phyloP scores from a whole-genome alignment of 169 alveolate genomes.

The Cryptosporidium sp. region DNA sequence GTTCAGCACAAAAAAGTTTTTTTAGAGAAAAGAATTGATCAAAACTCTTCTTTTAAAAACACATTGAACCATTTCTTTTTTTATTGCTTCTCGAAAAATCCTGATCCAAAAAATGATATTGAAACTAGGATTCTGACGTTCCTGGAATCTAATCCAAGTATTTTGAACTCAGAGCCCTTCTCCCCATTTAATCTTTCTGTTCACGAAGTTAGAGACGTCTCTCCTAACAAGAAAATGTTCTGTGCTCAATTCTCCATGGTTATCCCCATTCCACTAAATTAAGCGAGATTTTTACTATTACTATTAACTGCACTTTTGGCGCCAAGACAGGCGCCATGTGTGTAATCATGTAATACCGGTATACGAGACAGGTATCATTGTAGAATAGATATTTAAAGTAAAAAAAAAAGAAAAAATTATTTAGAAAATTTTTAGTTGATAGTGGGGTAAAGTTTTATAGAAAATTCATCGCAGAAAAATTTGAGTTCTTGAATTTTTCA shows the following conservation, averaged over 20 bases:
- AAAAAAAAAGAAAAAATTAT: neutral
- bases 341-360: constrained; percentile 30
- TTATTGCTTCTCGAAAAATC: constrained; percentile 84
- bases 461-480: neutral
- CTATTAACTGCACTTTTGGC: neutral
- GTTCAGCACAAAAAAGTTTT: constrained; percentile 80
- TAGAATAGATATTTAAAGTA: neutral
- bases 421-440: neutral
- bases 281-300: neutral
- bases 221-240: constrained; percentile 82
- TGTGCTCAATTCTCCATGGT: constrained; percentile 82
- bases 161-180: constrained; percentile 25
- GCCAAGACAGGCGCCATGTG: neutral
- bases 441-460: constrained; percentile 12
- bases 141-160: constrained; percentile 76
- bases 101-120: constrained; percentile 78
- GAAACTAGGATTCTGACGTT: constrained; percentile 80
- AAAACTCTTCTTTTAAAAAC: constrained; percentile 76
- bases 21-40: constrained; percentile 56
- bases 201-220: constrained; percentile 84
- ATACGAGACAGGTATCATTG: constrained; percentile 22
- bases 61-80: constrained; percentile 78
- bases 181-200: constrained; percentile 27
- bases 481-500: neutral
- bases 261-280: constrained; percentile 7